Evolutionary conservation across 345 rosid genomes (phyloP).

Genomic region (Syzygium oleosum): DNA sequence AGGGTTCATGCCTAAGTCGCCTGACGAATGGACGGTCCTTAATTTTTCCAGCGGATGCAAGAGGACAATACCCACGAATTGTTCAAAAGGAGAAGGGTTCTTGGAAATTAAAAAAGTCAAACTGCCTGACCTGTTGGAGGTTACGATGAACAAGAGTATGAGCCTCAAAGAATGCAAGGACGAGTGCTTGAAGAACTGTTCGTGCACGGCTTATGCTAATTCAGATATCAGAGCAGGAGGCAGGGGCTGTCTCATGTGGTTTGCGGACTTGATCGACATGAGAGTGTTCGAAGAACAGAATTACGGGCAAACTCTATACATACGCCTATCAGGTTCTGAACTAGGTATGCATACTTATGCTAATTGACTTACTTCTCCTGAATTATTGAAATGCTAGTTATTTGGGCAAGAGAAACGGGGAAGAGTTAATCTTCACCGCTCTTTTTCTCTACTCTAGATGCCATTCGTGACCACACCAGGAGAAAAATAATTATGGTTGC

Average conservation of each 20-base stretch:
- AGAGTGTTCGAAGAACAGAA: not conserved
- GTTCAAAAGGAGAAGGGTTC: conserved; percentile 6
- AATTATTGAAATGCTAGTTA: not conserved
- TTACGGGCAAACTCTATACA: conserved; percentile 11
- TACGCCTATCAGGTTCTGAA: conserved; percentile 9
- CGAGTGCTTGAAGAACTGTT: conserved; percentile 16
- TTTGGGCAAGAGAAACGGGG: not conserved
- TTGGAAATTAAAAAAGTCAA: not conserved
- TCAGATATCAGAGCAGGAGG: conserved; percentile 12
- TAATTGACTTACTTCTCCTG: not conserved
- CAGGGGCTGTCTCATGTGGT: conserved; percentile 34
- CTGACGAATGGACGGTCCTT: conserved; percentile 11
- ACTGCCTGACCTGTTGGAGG: conserved; percentile 7
- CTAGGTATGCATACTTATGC: conserved; percentile 4
- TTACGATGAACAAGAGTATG: conserved; percentile 2
- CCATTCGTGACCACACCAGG: not conserved
- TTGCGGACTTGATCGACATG: conserved; percentile 15
- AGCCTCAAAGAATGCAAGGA: conserved; percentile 11
- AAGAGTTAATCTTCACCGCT: too few relatives aligned
- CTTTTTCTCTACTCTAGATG: not conserved
- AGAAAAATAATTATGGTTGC: not conserved
- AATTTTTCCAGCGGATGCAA: conserved; percentile 8
- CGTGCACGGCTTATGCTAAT: conserved; percentile 20
- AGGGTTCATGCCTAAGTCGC: conserved; percentile 25
- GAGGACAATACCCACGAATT: not conserved